Conservation (phyloP, 2,329 filamentous ascomycete species). For the Pyricularia sp. region DNA sequence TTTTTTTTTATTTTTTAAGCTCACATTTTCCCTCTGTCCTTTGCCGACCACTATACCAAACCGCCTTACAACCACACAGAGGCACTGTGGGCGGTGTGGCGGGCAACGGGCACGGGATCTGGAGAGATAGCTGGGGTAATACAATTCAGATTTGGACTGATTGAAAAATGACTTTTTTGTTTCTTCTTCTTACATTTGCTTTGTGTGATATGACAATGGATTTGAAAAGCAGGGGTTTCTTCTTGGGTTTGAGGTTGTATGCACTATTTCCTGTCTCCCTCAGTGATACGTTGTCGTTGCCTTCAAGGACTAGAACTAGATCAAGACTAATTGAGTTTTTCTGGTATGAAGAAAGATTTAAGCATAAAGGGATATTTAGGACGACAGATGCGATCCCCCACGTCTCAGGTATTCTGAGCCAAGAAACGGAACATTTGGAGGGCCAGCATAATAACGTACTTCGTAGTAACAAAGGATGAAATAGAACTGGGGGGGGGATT, state of each 20-base stretch:
- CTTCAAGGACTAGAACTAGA: no score
- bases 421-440: background rate
- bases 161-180: background rate
- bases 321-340: background rate
- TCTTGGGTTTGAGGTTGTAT: background rate
- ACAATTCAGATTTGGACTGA: slow-evolving; percentile 4
- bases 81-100: background rate
- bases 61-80: background rate
- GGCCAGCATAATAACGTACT: no score
- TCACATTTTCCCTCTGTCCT: background rate
- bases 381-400: background rate
- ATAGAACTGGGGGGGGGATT: background rate
- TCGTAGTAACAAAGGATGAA: no score
- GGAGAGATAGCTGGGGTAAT: slow-evolving; percentile 2
- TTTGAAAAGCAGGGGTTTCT: background rate
- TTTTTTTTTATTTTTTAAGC: background rate
- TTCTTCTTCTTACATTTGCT: no score
- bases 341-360: background rate
- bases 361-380: background rate
- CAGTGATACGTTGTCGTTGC: background rate
- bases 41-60: background rate
- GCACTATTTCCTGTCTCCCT: no score
- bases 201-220: background rate
- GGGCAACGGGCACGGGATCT: background rate
- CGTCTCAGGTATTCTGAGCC: background rate